phyloP scores from a whole-genome alignment of 768 basidiomycete species.

The Fistulinella prunicolor region DNA sequence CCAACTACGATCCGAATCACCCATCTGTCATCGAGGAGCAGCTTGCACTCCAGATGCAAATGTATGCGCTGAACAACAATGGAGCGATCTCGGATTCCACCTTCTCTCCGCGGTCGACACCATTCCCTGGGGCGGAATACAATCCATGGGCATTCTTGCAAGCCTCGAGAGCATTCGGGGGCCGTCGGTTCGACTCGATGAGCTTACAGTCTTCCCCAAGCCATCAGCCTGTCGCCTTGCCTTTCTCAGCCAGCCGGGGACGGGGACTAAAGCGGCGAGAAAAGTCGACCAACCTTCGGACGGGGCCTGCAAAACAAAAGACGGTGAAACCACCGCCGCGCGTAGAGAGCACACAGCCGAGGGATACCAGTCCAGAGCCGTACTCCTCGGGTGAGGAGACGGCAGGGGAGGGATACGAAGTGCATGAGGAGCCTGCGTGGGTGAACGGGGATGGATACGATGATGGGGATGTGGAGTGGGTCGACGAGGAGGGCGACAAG shows the following conservation, averaged over 20 bases:
- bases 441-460: constrained; percentile 23
- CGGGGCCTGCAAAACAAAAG: constrained; percentile 27
- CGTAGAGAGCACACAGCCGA: constrained; percentile 79
- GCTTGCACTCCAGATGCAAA: constrained; percentile 72
- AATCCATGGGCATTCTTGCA: constrained; percentile 76
- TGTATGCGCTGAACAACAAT: constrained; percentile 70
- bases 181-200: constrained; percentile 44
- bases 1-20: constrained; percentile 42
- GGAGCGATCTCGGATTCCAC: constrained; percentile 66
- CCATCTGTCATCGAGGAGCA: constrained; percentile 61
- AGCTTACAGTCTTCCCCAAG: constrained; percentile 51
- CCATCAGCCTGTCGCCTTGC: constrained; percentile 39
- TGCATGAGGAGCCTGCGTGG: constrained; percentile 40
- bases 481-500: constrained; percentile 69
- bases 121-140: constrained; percentile 61
- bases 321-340: constrained; percentile 64
- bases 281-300: constrained; percentile 35
- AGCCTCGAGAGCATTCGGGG: constrained; percentile 47
- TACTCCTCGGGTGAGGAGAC: constrained; percentile 78
- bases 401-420: constrained; percentile 58
- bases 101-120: constrained; percentile 72
- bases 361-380: constrained; percentile 77
- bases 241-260: constrained; percentile 46
- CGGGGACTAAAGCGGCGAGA: constrained; percentile 46
- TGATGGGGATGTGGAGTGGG: constrained; percentile 52